Conservation (phyloP, 176 grass and related monocot species). For the Avena insularis region DNA sequence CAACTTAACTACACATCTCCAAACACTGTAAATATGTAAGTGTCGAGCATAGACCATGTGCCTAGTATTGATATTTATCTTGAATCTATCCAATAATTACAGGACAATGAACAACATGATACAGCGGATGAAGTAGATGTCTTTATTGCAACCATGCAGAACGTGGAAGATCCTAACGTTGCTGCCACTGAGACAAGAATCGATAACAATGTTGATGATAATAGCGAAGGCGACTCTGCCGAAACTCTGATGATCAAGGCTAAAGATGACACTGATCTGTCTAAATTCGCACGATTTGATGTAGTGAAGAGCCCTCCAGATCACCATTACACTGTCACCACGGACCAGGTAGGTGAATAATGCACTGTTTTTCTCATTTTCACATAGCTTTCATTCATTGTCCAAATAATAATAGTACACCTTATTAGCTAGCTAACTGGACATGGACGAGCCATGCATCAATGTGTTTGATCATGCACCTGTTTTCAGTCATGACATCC, state of each 20-base stretch:
- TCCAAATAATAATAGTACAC: too few relatives aligned
- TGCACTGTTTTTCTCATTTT: background rate
- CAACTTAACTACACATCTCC: background rate
- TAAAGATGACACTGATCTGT: background rate
- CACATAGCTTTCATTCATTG: background rate
- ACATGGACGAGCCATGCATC: too few relatives aligned
- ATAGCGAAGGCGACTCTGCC: background rate
- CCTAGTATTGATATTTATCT: background rate
- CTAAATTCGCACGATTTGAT: background rate
- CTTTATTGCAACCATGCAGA: background rate
- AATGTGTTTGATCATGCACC: too few relatives aligned
- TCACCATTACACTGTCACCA: background rate
- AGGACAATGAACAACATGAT: background rate
- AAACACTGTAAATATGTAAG: background rate
- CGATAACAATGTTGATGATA: too few relatives aligned
- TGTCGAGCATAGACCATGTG: background rate
- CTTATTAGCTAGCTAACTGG: too few relatives aligned
- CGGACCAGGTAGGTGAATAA: background rate
- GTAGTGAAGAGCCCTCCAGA: background rate
- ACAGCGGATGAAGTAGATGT: background rate
- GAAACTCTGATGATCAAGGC: background rate
- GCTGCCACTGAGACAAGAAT: background rate
- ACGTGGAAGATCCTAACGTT: background rate
- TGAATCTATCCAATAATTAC: background rate
- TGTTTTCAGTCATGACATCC: background rate